A percentile compares a stretch with the other conserved stretches of the same genome.
These are phyloP conservation scores for Colletotrichum caudatum DNA, from an alignment of 2,329 filamentous ascomycete genomes.

Conservation along the genomic window DNA sequence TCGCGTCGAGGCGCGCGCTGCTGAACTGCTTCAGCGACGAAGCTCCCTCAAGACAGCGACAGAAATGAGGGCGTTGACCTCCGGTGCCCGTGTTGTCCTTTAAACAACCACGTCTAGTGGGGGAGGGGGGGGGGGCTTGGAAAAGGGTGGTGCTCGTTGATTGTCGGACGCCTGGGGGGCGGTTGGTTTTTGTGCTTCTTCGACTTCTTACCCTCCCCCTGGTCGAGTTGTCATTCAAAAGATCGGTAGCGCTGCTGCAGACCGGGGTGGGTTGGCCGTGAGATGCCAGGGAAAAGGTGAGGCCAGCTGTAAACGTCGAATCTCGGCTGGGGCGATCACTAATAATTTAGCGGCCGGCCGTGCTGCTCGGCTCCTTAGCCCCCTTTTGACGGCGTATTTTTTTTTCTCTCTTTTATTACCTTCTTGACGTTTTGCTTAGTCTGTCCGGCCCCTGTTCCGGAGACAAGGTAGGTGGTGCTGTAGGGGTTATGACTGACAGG, in stretches of 20 bases:
- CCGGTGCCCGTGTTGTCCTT: background rate
- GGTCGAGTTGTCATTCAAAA: constrained; percentile 8
- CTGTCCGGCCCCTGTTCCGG: constrained; percentile 17
- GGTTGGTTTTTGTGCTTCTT: background rate
- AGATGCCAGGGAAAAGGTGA: background rate
- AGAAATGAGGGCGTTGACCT: background rate
- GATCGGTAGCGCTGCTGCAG: constrained; percentile 9
- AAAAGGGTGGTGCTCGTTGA: background rate
- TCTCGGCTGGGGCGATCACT: constrained; percentile 39
- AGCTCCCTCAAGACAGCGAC: background rate
- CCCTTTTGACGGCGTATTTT: background rate
- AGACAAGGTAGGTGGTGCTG: background rate
- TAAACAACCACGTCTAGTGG: constrained; percentile 1
- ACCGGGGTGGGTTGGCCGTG: constrained; percentile 15
- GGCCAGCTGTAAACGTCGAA: constrained; percentile 18
- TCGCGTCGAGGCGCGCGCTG: constrained; percentile 19
- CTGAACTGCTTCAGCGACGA: background rate
- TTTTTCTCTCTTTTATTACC: background rate
- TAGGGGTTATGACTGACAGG: background rate
- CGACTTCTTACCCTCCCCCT: constrained; percentile 11
- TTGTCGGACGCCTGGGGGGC: background rate
- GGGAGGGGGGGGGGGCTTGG: background rate
- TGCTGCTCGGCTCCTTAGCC: constrained; percentile 1
- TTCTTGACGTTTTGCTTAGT: constrained; percentile 26
- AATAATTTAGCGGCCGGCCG: constrained; percentile 32